A percentile compares a stretch with the other conserved stretches of the same genome.
Conservation (phyloP, 2,329 filamentous ascomycete genomes). For the Penicillium brasilianum region DNA sequence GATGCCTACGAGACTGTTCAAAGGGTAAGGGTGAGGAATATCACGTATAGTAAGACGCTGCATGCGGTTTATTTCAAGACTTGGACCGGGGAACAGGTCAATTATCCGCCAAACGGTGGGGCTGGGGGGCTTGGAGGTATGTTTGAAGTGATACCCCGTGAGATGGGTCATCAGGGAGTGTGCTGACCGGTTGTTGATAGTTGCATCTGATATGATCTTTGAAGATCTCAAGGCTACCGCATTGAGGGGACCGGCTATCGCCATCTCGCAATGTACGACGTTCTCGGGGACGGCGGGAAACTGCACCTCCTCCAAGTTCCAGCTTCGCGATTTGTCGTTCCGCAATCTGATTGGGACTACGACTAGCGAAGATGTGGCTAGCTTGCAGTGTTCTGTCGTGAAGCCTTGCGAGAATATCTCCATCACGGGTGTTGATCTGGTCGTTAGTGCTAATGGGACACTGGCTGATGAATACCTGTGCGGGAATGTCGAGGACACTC, state of each 20-base stretch:
- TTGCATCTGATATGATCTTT: slow-evolving; percentile 44
- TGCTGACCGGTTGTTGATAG: slow-evolving; percentile 12
- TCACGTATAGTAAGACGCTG: slow-evolving; percentile 53
- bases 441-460: slow-evolving; percentile 25
- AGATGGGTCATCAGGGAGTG: not conserved
- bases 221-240: slow-evolving; percentile 40
- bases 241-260: slow-evolving; percentile 38
- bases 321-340: slow-evolving; percentile 22
- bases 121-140: slow-evolving; percentile 61
- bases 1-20: slow-evolving; percentile 56
- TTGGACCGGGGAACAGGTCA: slow-evolving; percentile 59
- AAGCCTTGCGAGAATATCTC: slow-evolving; percentile 34
- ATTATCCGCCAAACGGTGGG: slow-evolving; percentile 63
- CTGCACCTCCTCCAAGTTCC: slow-evolving; percentile 48
- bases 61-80: slow-evolving; percentile 62
- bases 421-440: slow-evolving; percentile 27
- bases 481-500: slow-evolving; percentile 29
- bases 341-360: not conserved
- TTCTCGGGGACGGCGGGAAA: slow-evolving; percentile 43
- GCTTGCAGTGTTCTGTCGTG: slow-evolving; percentile 40
- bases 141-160: slow-evolving; percentile 29
- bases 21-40: slow-evolving; percentile 55
- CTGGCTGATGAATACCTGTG: slow-evolving; percentile 31
- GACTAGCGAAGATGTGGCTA: slow-evolving; percentile 25
- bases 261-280: slow-evolving; percentile 49